Evolutionary conservation across 345 rosid genomes (phyloP).

Genomic region (Heritiera littoralis): DNA sequence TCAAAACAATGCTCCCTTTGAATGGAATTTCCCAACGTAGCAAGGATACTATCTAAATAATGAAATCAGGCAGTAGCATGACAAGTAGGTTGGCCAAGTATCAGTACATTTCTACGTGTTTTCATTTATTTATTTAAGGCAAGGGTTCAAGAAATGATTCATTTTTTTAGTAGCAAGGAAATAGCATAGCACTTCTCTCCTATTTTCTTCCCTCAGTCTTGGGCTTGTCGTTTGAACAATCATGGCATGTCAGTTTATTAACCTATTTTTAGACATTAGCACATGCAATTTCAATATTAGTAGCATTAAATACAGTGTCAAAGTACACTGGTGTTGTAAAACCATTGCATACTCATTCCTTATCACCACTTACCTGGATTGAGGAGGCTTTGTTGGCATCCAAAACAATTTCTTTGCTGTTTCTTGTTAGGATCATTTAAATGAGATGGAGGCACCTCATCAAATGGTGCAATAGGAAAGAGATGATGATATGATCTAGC

Average conservation of each 20-base stretch:
- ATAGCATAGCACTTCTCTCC: background rate
- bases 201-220: background rate
- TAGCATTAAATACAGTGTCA: background rate
- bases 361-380: conserved; percentile 48
- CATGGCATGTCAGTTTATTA: background rate
- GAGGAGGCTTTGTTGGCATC: conserved; percentile 77
- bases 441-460: conserved; percentile 52
- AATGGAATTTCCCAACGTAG: background rate
- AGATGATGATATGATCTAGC: conserved; percentile 97
- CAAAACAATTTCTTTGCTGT: conserved; percentile 62
- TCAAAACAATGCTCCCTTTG: background rate
- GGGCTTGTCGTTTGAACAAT: background rate
- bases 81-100: background rate
- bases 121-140: background rate
- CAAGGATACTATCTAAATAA: background rate
- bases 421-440: conserved; percentile 39
- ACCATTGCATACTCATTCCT: background rate
- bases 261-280: background rate
- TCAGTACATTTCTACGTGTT: background rate
- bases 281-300: background rate
- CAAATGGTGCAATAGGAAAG: conserved; percentile 84
- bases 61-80: background rate
- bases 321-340: background rate
- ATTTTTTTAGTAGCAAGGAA: background rate
- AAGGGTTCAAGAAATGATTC: background rate